These are phyloP conservation scores for Apiospora sp. DNA, from an alignment of 2,329 filamentous ascomycete species.

Conservation along the genomic window DNA sequence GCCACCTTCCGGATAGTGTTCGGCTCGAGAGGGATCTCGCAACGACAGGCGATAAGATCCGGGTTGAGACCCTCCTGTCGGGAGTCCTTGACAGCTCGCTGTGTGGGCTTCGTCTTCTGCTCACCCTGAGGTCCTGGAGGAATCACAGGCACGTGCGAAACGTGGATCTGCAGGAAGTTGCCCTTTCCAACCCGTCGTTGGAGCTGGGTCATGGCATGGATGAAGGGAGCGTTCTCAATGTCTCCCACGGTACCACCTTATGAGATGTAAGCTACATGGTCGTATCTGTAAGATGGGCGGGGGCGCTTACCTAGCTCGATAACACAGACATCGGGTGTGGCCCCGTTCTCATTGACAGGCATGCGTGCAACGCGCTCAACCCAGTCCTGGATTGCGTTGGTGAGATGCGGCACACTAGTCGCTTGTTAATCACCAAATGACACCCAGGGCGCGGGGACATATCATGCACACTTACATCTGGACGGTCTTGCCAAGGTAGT, in stretches of 20 bases:
- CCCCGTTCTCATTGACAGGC: slow-evolving; percentile 83
- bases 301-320: slow-evolving; percentile 58
- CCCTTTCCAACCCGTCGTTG: slow-evolving; percentile 74
- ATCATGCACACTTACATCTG: slow-evolving; percentile 63
- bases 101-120: slow-evolving; percentile 97
- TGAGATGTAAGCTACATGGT: slow-evolving; percentile 36
- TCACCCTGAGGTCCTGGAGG: slow-evolving; percentile 57
- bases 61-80: slow-evolving; percentile 80
- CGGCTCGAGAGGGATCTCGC: slow-evolving; percentile 77
- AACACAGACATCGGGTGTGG: slow-evolving; percentile 91
- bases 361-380: slow-evolving; percentile 86
- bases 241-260: slow-evolving; percentile 33
- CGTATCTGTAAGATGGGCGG: background rate
- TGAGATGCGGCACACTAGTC: slow-evolving; percentile 79
- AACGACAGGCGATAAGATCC: slow-evolving; percentile 91
- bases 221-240: slow-evolving; percentile 66
- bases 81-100: slow-evolving; percentile 85
- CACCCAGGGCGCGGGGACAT: background rate
- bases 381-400: slow-evolving; percentile 91
- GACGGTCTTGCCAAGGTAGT: slow-evolving; percentile 89
- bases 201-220: slow-evolving; percentile 85
- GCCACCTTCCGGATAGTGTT: slow-evolving; percentile 87
- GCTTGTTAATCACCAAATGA: background rate
- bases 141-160: slow-evolving; percentile 82
- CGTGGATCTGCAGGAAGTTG: slow-evolving; percentile 90